phyloP scores from a whole-genome alignment of 129 eudicot genomes.

The Artemisia argyi region DNA sequence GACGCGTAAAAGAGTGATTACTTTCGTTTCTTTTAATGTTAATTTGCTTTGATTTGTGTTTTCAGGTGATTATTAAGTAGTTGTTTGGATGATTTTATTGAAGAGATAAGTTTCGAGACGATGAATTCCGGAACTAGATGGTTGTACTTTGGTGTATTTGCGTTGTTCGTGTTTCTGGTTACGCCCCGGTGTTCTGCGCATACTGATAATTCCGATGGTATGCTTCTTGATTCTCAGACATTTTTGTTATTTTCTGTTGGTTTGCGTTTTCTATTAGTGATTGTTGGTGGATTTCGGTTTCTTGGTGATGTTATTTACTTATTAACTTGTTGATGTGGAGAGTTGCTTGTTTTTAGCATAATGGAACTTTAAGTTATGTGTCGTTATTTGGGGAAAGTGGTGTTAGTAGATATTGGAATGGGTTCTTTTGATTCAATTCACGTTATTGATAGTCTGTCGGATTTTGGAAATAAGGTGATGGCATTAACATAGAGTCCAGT shows the following conservation, averaged over 20 bases:
- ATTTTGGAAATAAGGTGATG: no score
- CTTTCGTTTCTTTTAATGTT: slow-evolving; percentile 21
- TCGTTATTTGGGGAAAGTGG: not conserved
- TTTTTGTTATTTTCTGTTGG: not conserved
- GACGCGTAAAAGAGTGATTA: not conserved
- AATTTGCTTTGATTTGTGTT: slow-evolving; percentile 10
- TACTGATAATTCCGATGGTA: slow-evolving; percentile 67
- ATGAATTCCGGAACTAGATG: slow-evolving; percentile 37
- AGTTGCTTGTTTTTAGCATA: not conserved
- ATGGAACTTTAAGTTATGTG: slow-evolving; percentile 7
- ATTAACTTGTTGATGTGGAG: slow-evolving; percentile 2
- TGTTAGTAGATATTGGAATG: not conserved
- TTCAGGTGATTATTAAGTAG: slow-evolving; percentile 25
- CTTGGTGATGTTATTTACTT: not conserved
- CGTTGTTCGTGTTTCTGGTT: slow-evolving; percentile 30
- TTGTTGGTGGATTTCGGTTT: not conserved
- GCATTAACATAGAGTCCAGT: no score
- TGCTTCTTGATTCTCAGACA: slow-evolving; percentile 2
- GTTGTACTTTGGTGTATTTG: slow-evolving; percentile 37
- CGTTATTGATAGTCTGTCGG: no score
- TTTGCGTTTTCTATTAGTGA: not conserved
- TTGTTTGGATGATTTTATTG: slow-evolving; percentile 20
- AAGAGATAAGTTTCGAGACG: slow-evolving; percentile 9
- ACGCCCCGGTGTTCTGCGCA: slow-evolving; percentile 32
- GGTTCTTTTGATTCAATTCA: not conserved